phyloP scores from a whole-genome alignment of 768 basidiomycete species.

The Cystobasidium onofrii region DNA sequence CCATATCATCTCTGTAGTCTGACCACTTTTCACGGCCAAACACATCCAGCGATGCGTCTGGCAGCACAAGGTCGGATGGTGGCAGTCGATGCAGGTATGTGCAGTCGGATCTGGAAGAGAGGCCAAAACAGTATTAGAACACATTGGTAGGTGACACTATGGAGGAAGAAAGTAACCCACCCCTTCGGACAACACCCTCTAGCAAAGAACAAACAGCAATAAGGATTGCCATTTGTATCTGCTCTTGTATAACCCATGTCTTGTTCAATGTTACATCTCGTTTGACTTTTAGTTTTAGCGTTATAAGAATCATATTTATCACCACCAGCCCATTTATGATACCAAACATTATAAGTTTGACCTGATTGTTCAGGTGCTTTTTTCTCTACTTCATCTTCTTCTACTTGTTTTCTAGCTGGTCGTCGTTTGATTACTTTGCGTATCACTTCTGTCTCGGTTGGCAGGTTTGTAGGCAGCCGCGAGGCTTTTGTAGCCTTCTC shows the following conservation, averaged over 20 bases:
- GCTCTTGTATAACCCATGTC: slow-evolving; percentile 92
- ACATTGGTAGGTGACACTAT: neutral
- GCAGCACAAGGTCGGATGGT: slow-evolving; percentile 56
- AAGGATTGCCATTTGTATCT: slow-evolving; percentile 83
- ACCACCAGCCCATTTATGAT: slow-evolving; percentile 98
- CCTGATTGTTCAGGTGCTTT: slow-evolving; percentile 35
- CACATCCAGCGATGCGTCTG: slow-evolving; percentile 90
- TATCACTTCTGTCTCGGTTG: slow-evolving; percentile 1
- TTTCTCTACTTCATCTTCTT: slow-evolving; percentile 37
- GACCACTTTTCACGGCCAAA: slow-evolving; percentile 95
- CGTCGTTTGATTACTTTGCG: slow-evolving; percentile 38
- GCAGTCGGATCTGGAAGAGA: slow-evolving; percentile 57
- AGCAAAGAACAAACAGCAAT: slow-evolving; percentile 88
- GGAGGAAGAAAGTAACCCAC: slow-evolving; percentile 38
- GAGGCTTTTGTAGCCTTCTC: neutral
- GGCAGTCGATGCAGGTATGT: slow-evolving; percentile 89
- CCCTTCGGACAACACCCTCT: slow-evolving; percentile 97
- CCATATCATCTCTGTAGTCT: slow-evolving; percentile 96
- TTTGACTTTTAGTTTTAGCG: slow-evolving; percentile 89
- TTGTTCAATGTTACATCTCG: slow-evolving; percentile 74
- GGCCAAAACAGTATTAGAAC: neutral
- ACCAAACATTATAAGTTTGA: slow-evolving; percentile 66
- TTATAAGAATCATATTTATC: slow-evolving; percentile 94
- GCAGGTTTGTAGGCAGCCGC: neutral
- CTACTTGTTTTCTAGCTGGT: slow-evolving; percentile 42